Base-by-base conservation (phyloP, 2,329 filamentous ascomycete species). In the Fusarium lyarnte region DNA sequence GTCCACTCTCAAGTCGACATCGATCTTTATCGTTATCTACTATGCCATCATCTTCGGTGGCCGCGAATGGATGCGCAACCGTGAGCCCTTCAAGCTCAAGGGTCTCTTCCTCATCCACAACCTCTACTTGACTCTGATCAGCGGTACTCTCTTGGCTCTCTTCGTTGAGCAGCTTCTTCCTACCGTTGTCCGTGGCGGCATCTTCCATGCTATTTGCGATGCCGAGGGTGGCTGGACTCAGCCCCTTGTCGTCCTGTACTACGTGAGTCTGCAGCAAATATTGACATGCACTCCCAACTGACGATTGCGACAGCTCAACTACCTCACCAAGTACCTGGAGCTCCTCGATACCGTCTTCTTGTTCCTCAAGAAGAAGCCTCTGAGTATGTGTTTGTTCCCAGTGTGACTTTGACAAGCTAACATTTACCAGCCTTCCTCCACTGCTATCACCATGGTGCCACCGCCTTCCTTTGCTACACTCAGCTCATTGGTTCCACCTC, bases 311-410 rank as follows among this genome's bases (percentile, higher is more conserved):
- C 80, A 98, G 95, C 89, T 98, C 81, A 98, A 97, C 88, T 98
- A 98, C 87, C 90, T 98, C 61, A 98, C 95, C 85, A 98, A 98
- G 85, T 98, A 97, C 84, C 89, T 98, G 76, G 95, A 98, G 85
- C 88, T 98, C 75, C 86, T 98, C 77, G 95, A 98, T 84, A 98
- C 95, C 67, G 91, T 95, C 82, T 98, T 98, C 89, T 88, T 98
- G 63, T 96, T 98, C 87, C 90, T 98, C 83, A 98, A 98, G 92
- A 98, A 98, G 92, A 98, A 98, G 92, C 95, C 95, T 60, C 86
- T 98, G 82, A 98, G 81, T 83, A 78, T 36, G 81, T 78, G 11
- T 11, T 42, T 42, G 25, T 16, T n/a, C 25, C 35, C 35, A 13
- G 35, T 29, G 25, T 19, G 25, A 29, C 6, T 14, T 16, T 9